Evolutionary conservation across 192 early-diverging fungal species (phyloP).

Genomic region (Coemansia sp.): DNA sequence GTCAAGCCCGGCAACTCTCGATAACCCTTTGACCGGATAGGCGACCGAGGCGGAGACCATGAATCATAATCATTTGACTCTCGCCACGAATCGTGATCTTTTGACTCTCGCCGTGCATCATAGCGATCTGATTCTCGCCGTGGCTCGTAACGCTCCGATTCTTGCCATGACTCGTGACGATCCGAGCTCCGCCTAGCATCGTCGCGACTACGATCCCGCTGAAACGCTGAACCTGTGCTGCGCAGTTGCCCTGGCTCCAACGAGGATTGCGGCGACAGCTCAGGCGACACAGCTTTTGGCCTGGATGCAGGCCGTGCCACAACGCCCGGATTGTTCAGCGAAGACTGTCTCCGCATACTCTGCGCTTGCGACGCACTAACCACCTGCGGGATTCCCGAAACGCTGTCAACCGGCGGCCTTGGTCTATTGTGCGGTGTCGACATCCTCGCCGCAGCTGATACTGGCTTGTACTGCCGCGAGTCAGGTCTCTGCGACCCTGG

Average conservation of each 20-base stretch:
- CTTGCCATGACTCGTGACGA: background rate
- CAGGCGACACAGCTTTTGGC: background rate
- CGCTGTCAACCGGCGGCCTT: background rate
- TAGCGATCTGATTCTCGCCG: background rate
- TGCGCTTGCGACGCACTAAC: background rate
- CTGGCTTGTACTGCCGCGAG: background rate
- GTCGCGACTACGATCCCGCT: background rate
- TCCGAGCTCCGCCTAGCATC: background rate
- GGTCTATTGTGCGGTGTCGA: background rate
- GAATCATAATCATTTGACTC: background rate
- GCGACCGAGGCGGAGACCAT: constrained; percentile 5
- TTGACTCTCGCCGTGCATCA: background rate
- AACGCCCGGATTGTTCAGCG: too few relatives aligned
- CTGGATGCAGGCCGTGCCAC: background rate
- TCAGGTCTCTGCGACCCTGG: background rate
- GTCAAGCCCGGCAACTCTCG: background rate
- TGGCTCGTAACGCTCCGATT: too few relatives aligned
- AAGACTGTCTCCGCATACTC: too few relatives aligned
- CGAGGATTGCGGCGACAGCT: background rate
- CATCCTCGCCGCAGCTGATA: background rate
- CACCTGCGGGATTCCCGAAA: background rate
- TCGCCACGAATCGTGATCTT: background rate
- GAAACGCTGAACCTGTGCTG: background rate
- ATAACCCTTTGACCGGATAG: background rate
- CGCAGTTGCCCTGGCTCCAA: background rate